Base-by-base conservation (phyloP, 257 asterid species). In the Rehmannia glutinosa region DNA sequence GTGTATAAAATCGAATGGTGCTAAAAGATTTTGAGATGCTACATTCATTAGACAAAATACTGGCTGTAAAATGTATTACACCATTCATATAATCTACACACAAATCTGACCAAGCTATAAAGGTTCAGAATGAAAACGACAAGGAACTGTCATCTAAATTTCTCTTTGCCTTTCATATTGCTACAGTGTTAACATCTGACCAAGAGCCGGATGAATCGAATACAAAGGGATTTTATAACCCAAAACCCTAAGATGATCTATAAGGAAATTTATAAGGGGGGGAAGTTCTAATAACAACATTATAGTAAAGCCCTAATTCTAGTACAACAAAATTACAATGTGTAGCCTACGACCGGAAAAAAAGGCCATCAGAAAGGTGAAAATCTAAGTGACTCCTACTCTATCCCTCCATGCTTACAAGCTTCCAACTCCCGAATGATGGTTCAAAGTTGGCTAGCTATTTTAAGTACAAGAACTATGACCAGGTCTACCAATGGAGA, bases 251-350 rank as follows among this genome's bases (percentile, higher is more conserved):
- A 7, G 38, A 55, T 19, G 57, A 71, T 68, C 76, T 62, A 64
- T 51, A 17, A 36, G 54, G 51, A 15, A 52, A 54, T 55, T 67
- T 30, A 41, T 21, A 45, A 46, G 53, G 13, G n/a, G n/a, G 32
- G 64, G 33, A 52, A 54, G 21, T 32, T 38, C 65, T 69, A 75
- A 49, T 21, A 45, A 56, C 36, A 61, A 64, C 54, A 66, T 36
- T 46, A 49, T 56, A 59, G 58, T 47, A 54, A 74, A 70, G 64
- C 45, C 47, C 89, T 82, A 82, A 68, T 21, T 84, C 83, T 77
- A 80, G 73, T 77, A 61, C 69, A 57, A 75, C 67, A 78, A 71
- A 39, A 75, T 75, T 75, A 78, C 81, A 82, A 70, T 71, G 69
- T 62, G 66, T 66, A 66, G 68, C 70, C 77, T 70, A 54, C 45